These are phyloP conservation scores for Adansonia gregorii DNA, from an alignment of 441 rosid species.

Conservation along the genomic window DNA sequence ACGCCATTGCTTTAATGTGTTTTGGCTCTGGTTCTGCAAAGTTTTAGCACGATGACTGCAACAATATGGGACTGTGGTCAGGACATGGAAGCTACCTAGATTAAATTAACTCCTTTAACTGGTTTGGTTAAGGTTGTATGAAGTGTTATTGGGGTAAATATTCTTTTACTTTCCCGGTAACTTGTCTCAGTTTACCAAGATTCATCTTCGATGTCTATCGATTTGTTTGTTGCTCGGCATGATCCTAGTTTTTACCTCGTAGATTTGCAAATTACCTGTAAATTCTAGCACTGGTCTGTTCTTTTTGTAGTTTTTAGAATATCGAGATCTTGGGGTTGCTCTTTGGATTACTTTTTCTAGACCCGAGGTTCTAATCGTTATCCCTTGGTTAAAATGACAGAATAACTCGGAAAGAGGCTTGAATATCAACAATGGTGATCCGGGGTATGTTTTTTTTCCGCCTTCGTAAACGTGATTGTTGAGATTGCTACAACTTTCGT, in stretches of 20 bases:
- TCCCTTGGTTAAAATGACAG: constrained; percentile 44
- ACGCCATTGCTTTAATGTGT: background rate
- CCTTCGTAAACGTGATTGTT: background rate
- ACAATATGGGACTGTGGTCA: background rate
- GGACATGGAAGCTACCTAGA: background rate
- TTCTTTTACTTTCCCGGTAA: background rate
- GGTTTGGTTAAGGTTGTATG: background rate
- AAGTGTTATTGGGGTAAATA: background rate
- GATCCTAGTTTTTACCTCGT: background rate
- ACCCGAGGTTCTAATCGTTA: constrained; percentile 18
- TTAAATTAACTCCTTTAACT: background rate
- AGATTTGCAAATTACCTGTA: background rate
- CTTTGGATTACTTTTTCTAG: background rate
- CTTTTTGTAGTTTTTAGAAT: background rate
- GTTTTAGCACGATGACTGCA: background rate
- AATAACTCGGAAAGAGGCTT: constrained; percentile 96
- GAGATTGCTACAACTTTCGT: background rate
- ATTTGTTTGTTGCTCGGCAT: background rate
- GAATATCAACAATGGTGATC: constrained; percentile 35
- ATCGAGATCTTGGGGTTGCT: background rate
- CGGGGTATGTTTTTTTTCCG: constrained; percentile 23
- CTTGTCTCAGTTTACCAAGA: background rate
- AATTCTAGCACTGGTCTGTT: background rate
- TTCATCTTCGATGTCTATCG: background rate
- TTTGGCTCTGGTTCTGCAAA: background rate